Conservation (phyloP, 2,329 filamentous ascomycete species). For the Calonectria honghensis region DNA sequence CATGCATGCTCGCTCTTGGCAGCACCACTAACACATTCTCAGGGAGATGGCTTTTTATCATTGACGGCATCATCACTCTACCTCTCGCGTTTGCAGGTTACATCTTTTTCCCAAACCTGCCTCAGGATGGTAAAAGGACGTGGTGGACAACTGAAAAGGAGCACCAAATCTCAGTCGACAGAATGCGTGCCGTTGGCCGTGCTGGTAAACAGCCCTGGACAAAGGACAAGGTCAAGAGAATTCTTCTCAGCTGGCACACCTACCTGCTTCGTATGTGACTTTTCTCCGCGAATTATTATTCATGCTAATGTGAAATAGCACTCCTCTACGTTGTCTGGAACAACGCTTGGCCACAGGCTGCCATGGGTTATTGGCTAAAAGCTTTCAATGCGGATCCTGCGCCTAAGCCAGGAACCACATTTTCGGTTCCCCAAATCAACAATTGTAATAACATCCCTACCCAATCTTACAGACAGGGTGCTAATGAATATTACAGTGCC, state of each 20-base stretch:
- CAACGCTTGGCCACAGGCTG: slow-evolving; percentile 42
- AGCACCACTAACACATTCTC: slow-evolving; percentile 1
- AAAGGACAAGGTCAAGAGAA: slow-evolving; percentile 41
- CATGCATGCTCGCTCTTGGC: not conserved
- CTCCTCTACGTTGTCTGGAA: slow-evolving; percentile 47
- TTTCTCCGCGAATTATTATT: too few relatives aligned
- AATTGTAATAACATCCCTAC: slow-evolving; percentile 23
- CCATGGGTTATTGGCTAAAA: slow-evolving; percentile 49
- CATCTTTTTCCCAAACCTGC: slow-evolving; percentile 46
- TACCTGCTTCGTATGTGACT: slow-evolving; percentile 42
- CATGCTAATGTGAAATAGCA: slow-evolving; percentile 25
- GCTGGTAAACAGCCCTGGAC: slow-evolving; percentile 48
- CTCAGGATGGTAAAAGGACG: slow-evolving; percentile 45
- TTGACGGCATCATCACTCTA: slow-evolving; percentile 47
- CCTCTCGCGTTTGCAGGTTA: slow-evolving; percentile 42
- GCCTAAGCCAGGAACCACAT: slow-evolving; percentile 42
- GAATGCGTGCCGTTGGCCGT: slow-evolving; percentile 45
- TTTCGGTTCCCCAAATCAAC: slow-evolving; percentile 41
- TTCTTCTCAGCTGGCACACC: slow-evolving; percentile 46
- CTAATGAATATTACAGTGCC: slow-evolving; percentile 34
- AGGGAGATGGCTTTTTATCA: slow-evolving; percentile 49
- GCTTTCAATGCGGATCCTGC: slow-evolving; percentile 45
- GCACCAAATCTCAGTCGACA: slow-evolving; percentile 37
- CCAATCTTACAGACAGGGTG: not conserved
- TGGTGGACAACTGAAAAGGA: slow-evolving; percentile 47